These are phyloP conservation scores for Mucor lusitanicus DNA, from an alignment of 371 early-diverging fungal species.

Conservation along the genomic window DNA sequence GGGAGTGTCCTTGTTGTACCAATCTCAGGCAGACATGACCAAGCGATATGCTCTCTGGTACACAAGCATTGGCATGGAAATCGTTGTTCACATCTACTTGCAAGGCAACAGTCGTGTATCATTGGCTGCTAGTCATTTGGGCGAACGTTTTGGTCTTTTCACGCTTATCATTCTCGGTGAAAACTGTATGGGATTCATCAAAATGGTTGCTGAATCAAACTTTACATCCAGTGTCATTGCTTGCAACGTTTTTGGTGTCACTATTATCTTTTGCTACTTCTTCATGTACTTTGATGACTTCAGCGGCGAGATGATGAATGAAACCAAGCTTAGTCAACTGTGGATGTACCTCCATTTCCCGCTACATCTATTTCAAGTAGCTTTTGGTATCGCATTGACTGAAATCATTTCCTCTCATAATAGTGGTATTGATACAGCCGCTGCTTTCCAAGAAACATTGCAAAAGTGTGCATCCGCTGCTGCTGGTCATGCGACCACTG, in stretches of 20 bases:
- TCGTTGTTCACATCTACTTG: slow-evolving; percentile 42
- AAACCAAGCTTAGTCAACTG: slow-evolving; percentile 46
- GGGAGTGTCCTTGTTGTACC: slow-evolving; percentile 42
- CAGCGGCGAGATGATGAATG: slow-evolving; percentile 32
- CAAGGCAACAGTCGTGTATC: slow-evolving; percentile 53
- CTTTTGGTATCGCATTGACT: slow-evolving; percentile 58
- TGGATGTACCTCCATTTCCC: slow-evolving; percentile 68
- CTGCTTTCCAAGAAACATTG: background rate
- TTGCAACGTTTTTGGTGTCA: slow-evolving; percentile 48
- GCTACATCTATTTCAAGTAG: slow-evolving; percentile 57
- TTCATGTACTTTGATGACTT: slow-evolving; percentile 61
- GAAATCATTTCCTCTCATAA: slow-evolving; percentile 51
- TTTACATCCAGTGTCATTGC: slow-evolving; percentile 35
- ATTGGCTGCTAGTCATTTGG: slow-evolving; percentile 59
- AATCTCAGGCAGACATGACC: slow-evolving; percentile 11
- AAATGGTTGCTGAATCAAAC: slow-evolving; percentile 39
- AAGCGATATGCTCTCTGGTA: slow-evolving; percentile 55
- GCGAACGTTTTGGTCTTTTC: slow-evolving; percentile 59
- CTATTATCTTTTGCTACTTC: slow-evolving; percentile 51
- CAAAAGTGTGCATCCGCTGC: slow-evolving; percentile 15
- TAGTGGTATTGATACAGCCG: slow-evolving; percentile 4
- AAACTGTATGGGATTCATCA: slow-evolving; percentile 54
- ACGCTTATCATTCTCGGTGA: slow-evolving; percentile 59
- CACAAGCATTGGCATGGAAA: slow-evolving; percentile 47
- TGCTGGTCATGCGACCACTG: background rate